These are phyloP conservation scores for Mortierella sp. DNA, from an alignment of 371 early-diverging fungal genomes.

Conservation along the genomic window DNA sequence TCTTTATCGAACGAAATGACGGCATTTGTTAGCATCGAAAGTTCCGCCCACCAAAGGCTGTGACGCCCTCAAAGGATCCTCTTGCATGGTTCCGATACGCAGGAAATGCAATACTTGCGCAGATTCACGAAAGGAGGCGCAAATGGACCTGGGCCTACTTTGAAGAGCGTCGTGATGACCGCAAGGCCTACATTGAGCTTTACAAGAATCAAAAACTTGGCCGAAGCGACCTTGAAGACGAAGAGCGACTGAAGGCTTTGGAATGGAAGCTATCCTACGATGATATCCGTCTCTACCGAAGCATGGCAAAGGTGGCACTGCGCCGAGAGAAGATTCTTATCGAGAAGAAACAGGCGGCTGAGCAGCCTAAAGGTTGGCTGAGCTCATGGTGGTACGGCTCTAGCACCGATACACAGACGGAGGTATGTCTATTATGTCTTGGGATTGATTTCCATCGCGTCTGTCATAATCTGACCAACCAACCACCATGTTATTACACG, in stretches of 20 bases:
- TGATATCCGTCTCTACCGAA: slow-evolving; percentile 92
- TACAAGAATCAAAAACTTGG: slow-evolving; percentile 78
- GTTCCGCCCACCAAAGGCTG: slow-evolving; percentile 79
- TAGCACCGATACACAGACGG: slow-evolving; percentile 9
- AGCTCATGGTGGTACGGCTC: slow-evolving; percentile 75
- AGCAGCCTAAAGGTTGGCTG: slow-evolving; percentile 65
- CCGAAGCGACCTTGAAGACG: slow-evolving; percentile 60
- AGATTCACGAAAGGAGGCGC: slow-evolving; percentile 88
- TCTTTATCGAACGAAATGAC: background rate
- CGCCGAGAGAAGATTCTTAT: slow-evolving; percentile 79
- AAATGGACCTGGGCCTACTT: slow-evolving; percentile 91
- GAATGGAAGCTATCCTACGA: slow-evolving; percentile 87
- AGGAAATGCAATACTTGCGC: slow-evolving; percentile 69
- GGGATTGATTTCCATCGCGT: background rate
- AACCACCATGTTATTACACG: background rate
- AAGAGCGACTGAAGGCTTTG: slow-evolving; percentile 68
- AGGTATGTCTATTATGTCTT: slow-evolving; percentile 12
- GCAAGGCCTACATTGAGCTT: slow-evolving; percentile 81
- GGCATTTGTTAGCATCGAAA: slow-evolving; percentile 74
- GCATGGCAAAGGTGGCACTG: slow-evolving; percentile 78
- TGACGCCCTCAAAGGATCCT: slow-evolving; percentile 85
- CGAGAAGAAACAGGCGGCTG: slow-evolving; percentile 57
- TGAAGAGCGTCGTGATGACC: slow-evolving; percentile 84
- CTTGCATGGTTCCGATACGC: slow-evolving; percentile 91
- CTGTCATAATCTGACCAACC: background rate